These are phyloP conservation scores for Tetrapisispora iriomotensis DNA, from an alignment of 805 yeast species.

Conservation along the genomic window DNA sequence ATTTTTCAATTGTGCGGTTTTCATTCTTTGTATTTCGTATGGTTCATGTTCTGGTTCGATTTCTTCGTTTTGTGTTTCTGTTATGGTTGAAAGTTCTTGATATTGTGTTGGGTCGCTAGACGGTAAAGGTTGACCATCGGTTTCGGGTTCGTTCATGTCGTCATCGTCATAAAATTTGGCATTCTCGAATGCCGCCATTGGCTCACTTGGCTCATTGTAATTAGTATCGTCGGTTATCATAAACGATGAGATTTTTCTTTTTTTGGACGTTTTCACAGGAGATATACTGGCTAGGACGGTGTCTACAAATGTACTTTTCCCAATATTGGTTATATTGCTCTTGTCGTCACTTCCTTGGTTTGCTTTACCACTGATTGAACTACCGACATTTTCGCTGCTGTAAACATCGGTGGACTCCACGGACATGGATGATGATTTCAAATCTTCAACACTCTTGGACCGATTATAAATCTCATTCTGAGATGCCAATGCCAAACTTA, in stretches of 20 bases:
- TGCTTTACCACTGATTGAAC: not conserved
- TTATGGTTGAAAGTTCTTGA: not conserved
- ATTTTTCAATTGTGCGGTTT: not conserved
- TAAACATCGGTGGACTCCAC: not conserved
- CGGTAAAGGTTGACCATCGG: not conserved
- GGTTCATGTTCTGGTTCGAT: not conserved
- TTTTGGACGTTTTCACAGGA: not conserved
- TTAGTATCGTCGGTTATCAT: conserved; percentile 6
- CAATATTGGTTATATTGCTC: not conserved
- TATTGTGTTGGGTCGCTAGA: not conserved
- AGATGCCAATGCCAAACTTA: conserved; percentile 17
- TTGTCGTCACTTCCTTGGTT: not conserved
- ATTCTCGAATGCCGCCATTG: too few relatives aligned
- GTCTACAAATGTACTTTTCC: not conserved
- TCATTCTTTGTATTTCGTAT: not conserved
- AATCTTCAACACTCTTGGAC: not conserved
- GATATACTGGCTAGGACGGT: not conserved
- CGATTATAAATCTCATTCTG: conserved; percentile 6
- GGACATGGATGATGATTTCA: conserved; percentile 1
- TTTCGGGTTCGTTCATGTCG: too few relatives aligned
- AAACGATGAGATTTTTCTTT: conserved; percentile 6
- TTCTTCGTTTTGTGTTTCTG: not conserved
- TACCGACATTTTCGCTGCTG: not conserved
- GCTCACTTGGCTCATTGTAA: not conserved
- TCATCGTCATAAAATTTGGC: too few relatives aligned